These are phyloP conservation scores for Corymbia calophylla DNA, from an alignment of 441 rosid genomes.

Conservation along the genomic window DNA sequence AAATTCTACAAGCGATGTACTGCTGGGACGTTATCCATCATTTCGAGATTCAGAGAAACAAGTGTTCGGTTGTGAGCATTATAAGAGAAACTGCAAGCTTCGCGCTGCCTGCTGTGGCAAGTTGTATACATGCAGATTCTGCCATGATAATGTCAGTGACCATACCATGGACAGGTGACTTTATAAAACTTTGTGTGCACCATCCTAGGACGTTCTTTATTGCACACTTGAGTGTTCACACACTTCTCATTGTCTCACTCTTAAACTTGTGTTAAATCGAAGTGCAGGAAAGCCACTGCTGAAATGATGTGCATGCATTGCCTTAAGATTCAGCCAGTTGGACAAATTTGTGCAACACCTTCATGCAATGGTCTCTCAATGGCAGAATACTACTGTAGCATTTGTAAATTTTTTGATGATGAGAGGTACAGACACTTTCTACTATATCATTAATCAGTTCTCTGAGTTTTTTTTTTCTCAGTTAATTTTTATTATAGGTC, in stretches of 20 bases:
- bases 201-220: background rate
- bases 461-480: background rate
- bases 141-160: constrained; percentile 94
- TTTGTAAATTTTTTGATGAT: constrained; percentile 92
- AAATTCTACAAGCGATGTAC: constrained; percentile 42
- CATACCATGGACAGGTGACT: constrained; percentile 90
- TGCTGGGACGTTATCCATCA: constrained; percentile 57
- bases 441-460: background rate
- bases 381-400: constrained; percentile 87
- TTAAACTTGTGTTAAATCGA: background rate
- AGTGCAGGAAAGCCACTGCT: constrained; percentile 73
- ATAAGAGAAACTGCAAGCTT: constrained; percentile 88
- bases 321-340: constrained; percentile 80
- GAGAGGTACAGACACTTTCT: constrained; percentile 48
- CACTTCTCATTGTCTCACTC: background rate
- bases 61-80: constrained; percentile 87
- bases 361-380: constrained; percentile 67
- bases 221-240: constrained; percentile 1
- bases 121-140: constrained; percentile 78
- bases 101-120: constrained; percentile 89
- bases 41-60: constrained; percentile 59
- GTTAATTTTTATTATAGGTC: background rate
- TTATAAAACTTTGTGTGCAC: background rate
- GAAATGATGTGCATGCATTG: constrained; percentile 99
- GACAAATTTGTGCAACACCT: constrained; percentile 58